Evolutionary conservation across 106 monocot species (phyloP).

Genomic region (Allium fistulosum): DNA sequence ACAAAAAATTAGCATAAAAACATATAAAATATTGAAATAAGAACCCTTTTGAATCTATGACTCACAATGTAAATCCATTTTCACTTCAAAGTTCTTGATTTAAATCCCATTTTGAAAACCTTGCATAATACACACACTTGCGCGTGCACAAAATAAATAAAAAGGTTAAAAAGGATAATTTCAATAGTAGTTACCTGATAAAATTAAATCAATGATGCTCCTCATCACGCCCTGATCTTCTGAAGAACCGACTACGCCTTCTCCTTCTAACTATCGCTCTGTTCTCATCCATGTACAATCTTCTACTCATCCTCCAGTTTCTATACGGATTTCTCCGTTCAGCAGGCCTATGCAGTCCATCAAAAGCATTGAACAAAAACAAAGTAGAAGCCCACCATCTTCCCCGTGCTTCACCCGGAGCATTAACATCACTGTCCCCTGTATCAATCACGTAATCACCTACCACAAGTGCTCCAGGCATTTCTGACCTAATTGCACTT

Average conservation of each 20-base stretch:
- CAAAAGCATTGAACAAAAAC: conserved; percentile 55
- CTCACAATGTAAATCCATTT: no score
- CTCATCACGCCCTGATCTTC: conserved; percentile 28
- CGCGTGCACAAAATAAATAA: no score
- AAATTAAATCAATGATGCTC: not conserved
- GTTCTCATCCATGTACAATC: conserved; percentile 69
- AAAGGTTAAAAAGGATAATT: no score
- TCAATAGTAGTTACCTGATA: conserved; percentile 7
- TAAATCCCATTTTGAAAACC: no score
- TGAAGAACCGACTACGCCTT: conserved; percentile 20
- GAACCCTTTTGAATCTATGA: no score
- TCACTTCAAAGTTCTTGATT: no score
- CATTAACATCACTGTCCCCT: not conserved
- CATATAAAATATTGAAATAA: no score
- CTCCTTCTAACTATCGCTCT: conserved; percentile 38
- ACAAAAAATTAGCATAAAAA: no score
- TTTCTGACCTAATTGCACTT: conserved; percentile 68
- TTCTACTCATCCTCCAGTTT: conserved; percentile 34
- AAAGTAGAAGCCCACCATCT: conserved; percentile 51
- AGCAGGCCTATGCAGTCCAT: conserved; percentile 21
- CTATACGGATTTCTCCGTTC: conserved; percentile 36
- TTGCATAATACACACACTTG: no score
- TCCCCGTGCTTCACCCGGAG: conserved; percentile 24
- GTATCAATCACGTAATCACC: conserved; percentile 83
- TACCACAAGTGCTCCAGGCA: conserved; percentile 75